Base-by-base conservation (phyloP, 768 basidiomycete species). In the Thelephora ganbajun region DNA sequence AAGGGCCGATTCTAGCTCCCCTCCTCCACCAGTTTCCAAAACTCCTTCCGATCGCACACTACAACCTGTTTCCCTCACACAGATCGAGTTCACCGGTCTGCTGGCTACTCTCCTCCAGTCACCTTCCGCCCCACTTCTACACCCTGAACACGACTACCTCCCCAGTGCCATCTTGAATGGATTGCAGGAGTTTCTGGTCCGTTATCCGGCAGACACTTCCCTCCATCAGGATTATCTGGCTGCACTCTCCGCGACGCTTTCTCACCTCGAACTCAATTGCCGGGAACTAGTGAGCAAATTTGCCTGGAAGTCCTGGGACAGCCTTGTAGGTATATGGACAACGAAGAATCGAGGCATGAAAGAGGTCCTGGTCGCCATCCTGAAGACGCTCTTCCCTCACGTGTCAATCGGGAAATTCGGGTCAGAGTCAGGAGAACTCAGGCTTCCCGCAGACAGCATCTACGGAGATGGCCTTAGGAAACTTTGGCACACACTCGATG, bases 261-360 rank as follows among this genome's bases (percentile, higher is more conserved):
- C 71, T 2, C 80, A 86, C 47, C 63, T 92, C n/a, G 76, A 88
- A 2, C 64, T 94, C 48, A 98, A 98, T 59, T 72, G 66, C 49
- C 76, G 72, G 36, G 57, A 68, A 6, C 70, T 73, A 2, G 74
- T 88, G 34, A 69, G 72, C 6, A 61, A 61, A 14, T 82, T 88
- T 53, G 83, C 86, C 0, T 63, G 66, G 4, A 63, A 63, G 23
- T 66, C 80, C 1, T 88, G 91, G 79, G 64, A 76, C 42, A 61
- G 62, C 2, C 57, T 97, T 5, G 68, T 91, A 2, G 64, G 63
- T 2, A 63, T 94, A 20, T 96, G 90, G 90, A 69, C 71, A 2
- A 83, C 83, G 14, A 90, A 88, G 64, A 81, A 79, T 60, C 79
- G 74, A 50, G 61, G 69, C 6, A 66, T 84, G 54, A 91, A 92